Evolutionary conservation across 371 early-diverging fungal species (phyloP), one percentile per base, ranked within the genome.

Genomic region (Thermomucor indicae-seudaticae): DNA sequence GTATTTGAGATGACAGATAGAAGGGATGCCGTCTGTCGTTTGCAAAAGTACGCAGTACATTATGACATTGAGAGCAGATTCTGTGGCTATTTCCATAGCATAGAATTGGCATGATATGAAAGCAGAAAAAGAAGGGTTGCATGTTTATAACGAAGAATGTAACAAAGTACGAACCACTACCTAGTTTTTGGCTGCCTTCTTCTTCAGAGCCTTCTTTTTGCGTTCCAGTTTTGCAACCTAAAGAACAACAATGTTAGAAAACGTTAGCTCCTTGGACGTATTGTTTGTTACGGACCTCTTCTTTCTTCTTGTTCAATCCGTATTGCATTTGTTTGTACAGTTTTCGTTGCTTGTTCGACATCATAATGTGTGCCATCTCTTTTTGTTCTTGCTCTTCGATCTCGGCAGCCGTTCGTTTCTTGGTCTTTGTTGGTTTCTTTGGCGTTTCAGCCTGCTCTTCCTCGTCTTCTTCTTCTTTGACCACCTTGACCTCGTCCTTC

Each of bases 281-380:
- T n/a, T n/a, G n/a, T n/a, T n/a, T n/a, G n/a, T 12, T n/a, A 27
- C 23, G 28, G 43, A 71, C 83, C 70, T 80, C 80, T 34, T 76
- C 79, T 23, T 65, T 64, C 70, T 82, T 82, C 64, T 79, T 84
- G 38, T 80, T 76, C 65, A 86, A 75, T 22, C 17, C 41, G 20
- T 42, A 24, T 29, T 46, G 34, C 69, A 91, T 88, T 75, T 83
- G 80, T 56, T 79, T 76, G 73, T 93, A 93, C 55, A 93, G 66
- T 62, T 87, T 86, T 64, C 84, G 78, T 58, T 96, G 89, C 78
- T 91, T 93, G 77, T 90, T 92, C 53, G 83, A 80, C 92, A 97
- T 93, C 93, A 97, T 92, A 37, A 89, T 88, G 51, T 84, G 89
- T 43, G 90, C 86, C 73, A 97, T 78, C 63, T 88, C 88, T 77